Base-by-base conservation (phyloP, 2,329 filamentous ascomycete species). In the Trichophyton verrucosum region DNA sequence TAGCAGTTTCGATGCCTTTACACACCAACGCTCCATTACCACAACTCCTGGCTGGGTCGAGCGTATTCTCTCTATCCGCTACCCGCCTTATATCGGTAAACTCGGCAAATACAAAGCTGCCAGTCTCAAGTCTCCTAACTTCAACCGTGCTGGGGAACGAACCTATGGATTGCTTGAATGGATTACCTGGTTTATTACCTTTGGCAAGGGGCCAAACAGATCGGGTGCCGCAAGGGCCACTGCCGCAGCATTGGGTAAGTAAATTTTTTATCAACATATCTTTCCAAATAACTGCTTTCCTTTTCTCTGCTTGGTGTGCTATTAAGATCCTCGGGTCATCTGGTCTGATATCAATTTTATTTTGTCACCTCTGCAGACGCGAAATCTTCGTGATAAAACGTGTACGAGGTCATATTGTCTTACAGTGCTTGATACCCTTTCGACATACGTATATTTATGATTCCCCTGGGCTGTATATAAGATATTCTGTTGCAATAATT, bases 1-100 rank as follows among this genome's bases (percentile, higher is more conserved):
- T 69, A 80, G 86, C n/a, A 78, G 75, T 47, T 86, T 86, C 70
- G 83, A 86, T 58, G 76, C 76, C 66, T 86, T 85, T 69, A 81
- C 81, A 0, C 83, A 86, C 68, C 80, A 80, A 17, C 78, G 84
- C 42, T 76, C 78, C 58, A 76, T 86, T 63, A 84, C 82, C 3
- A 78, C 72, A 13, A 86, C 82, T 3, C 83, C 83, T 1, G 71
- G 77, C 56, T 86, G 83, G 83, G 74, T 85, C 60, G 83, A 86
- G 68, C 70, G 74, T 1, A 65, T 85, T 65, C 73, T 86, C 57
- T 72, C 75, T 30, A 75, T 85, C 60, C 75, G 83, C 36, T 86
- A 86, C 70, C 83, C 83, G 8, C 83, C 83, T 1, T 86, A 83
- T 66, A 73, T 72, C 1, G 79, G 79, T 57, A 86, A 86, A 72